Base-by-base conservation (phyloP, 2,329 filamentous ascomycete genomes). In the Berkeleyomyces basicola region DNA sequence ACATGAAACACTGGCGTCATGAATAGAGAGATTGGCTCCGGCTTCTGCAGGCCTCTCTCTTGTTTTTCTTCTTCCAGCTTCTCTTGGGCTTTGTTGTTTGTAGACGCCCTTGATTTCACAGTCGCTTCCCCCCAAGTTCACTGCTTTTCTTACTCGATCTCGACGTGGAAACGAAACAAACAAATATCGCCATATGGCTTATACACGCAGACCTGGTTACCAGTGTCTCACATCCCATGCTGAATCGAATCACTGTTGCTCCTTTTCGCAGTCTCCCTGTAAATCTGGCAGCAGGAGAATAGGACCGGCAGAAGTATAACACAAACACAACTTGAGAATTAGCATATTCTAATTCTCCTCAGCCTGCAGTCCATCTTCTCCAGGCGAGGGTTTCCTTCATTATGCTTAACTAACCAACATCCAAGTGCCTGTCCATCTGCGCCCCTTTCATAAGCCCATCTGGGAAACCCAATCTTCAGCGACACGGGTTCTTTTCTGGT, bases 1-100 rank as follows among this genome's bases (percentile, higher is more conserved):
- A 63, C 36, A 63, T 63, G 61, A 59, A 63, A 63, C 61, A 58
- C 43, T 58, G 61, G 61, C 53, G 55, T n/a, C 31, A 55, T 55
- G 51, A 39, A 37, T 37, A 55, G 43, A 46, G 51, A 55, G 51
- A 55, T 55, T 55, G 39, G n/a, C 11, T 55, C 10, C 23, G 23
- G 16, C 14, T 55, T 55, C 51, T 37, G 36, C 7, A 55, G 51
- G 23, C 23, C 49, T 36, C 49, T 53, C 11, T 49, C 23, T 49
- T 51, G 33, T 53, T 37, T 23, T 36, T 36, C 49, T 36, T 49
- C 46, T 53, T 53, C 49, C 5, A 33, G 23, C 37, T 53, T 36
- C 31, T 36, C 9, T 36, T 53, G 49, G 49, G 23, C 23, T n/a
- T 14, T 6, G 9, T n/a, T 53, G 14, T 14, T 53, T 16, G 11